Evolutionary conservation across 495 filamentous ascomycete species (phyloP).

Genomic region (Neurospora sp.): DNA sequence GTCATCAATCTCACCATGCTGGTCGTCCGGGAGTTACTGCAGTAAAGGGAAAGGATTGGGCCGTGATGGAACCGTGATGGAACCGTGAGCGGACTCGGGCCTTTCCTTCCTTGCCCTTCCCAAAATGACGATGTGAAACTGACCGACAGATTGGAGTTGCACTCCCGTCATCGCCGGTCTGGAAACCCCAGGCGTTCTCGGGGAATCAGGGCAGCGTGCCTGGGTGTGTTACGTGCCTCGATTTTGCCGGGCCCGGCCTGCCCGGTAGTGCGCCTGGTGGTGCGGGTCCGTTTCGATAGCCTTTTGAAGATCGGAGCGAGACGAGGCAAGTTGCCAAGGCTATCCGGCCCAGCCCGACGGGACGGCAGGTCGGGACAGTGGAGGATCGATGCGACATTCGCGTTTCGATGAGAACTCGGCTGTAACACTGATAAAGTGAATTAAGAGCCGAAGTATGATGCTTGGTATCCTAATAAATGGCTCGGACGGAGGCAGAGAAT

Average conservation of each 20-base stretch:
- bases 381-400: not conserved
- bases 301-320: not conserved
- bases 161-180: not conserved
- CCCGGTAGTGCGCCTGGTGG: not conserved
- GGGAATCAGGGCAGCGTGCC: not conserved
- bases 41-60: not conserved
- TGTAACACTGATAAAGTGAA: not conserved
- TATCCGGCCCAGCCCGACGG: not conserved
- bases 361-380: not conserved
- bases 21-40: not conserved
- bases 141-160: not conserved
- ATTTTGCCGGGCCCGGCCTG: not conserved
- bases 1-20: not conserved
- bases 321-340: not conserved
- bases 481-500: not conserved
- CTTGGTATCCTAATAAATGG: not conserved
- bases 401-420: not conserved
- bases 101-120: not conserved
- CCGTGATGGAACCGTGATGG: not conserved
- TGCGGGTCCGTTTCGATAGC: not conserved
- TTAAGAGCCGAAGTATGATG: not conserved
- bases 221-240: not conserved
- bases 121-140: not conserved
- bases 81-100: not conserved
- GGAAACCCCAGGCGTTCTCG: not conserved